Conservation (phyloP, 2,329 filamentous ascomycete genomes). For the Diaporthe citrichinensis region DNA sequence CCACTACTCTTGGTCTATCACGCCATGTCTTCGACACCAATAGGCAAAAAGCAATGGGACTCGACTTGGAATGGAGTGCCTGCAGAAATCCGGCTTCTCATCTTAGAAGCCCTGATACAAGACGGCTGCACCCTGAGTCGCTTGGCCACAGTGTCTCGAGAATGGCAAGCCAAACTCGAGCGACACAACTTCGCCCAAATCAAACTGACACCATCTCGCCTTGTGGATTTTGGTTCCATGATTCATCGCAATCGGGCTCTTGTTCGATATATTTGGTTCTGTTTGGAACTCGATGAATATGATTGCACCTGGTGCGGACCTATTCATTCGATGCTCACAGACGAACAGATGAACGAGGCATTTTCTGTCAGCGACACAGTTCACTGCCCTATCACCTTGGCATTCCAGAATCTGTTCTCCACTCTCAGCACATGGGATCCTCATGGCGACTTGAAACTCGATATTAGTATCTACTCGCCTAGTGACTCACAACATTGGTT, state of each 20-base stretch:
- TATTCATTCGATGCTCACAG: too few species aligned
- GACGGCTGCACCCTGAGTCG: slow-evolving; percentile 44
- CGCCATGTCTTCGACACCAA: slow-evolving; percentile 41
- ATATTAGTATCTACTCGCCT: slow-evolving; percentile 51
- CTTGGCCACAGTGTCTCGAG: slow-evolving; percentile 50
- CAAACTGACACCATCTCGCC: slow-evolving; percentile 49
- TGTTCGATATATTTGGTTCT: slow-evolving; percentile 50
- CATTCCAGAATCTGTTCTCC: slow-evolving; percentile 46
- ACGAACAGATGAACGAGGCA: slow-evolving; percentile 25
- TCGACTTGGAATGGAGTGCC: slow-evolving; percentile 44
- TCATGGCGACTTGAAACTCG: slow-evolving; percentile 47
- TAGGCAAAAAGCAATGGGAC: slow-evolving; percentile 36
- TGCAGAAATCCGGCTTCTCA: slow-evolving; percentile 46
- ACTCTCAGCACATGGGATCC: slow-evolving; percentile 49
- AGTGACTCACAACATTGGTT: slow-evolving; percentile 52
- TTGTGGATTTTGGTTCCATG: slow-evolving; percentile 49
- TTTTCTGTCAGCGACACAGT: slow-evolving; percentile 38
- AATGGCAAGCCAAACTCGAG: slow-evolving; percentile 51
- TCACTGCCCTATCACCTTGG: slow-evolving; percentile 43
- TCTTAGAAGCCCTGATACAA: slow-evolving; percentile 45
- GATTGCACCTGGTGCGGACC: slow-evolving; percentile 46
- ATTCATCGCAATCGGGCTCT: slow-evolving; percentile 48
- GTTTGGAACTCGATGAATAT: slow-evolving; percentile 50
- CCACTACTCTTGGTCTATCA: slow-evolving; percentile 28
- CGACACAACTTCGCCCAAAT: slow-evolving; percentile 50